Evolutionary conservation across 345 rosid genomes (phyloP), one percentile per base, ranked within the genome.

Genomic region (Capsella bursapastoris): DNA sequence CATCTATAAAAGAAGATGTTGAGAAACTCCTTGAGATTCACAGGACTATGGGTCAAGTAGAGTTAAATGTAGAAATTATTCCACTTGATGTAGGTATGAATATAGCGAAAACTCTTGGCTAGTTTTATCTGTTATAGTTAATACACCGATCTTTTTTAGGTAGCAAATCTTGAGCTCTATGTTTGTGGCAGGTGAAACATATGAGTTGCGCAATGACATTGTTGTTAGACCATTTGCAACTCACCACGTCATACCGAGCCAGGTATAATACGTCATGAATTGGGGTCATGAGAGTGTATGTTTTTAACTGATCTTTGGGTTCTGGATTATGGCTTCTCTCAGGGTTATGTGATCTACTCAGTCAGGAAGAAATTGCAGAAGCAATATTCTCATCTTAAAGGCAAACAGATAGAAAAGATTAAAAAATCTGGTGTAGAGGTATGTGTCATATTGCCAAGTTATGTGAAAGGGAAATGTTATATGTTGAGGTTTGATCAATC

Each of bases 341-440:
- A 94, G 98, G 98, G 98, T 38, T 94, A 94, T 82, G 85, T 91
- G 31, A 80, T 94, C 27, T 94, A 94, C 83, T 90, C 93, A 0
- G 77, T 91, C 0, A 83, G 98, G 72, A 94, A 90, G 76, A 90
- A 94, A 81, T 83, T 91, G 86, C 89, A 89, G 86, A 91, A 94
- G 82, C 95, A 90, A 44, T 94, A 94, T 70, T 68, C 69, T 67
- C 96, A 94, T 79, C 89, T 90, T 57, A 90, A 94, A 84, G 98
- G 97, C 61, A 94, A 90, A 66, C 93, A 88, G 70, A 94, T 91
- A 5, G 98, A 94, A 83, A 94, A 90, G 76, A 74, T 94, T 77
- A 94, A 91, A 86, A 94, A 89, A 77, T 87, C 97, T 63, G 97
- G 93, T 28, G 89, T 82, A 16, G 83, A 88, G 97, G 97, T 91